phyloP scores from a whole-genome alignment of 495 filamentous ascomycete species.

The Filosporella fistucella region DNA sequence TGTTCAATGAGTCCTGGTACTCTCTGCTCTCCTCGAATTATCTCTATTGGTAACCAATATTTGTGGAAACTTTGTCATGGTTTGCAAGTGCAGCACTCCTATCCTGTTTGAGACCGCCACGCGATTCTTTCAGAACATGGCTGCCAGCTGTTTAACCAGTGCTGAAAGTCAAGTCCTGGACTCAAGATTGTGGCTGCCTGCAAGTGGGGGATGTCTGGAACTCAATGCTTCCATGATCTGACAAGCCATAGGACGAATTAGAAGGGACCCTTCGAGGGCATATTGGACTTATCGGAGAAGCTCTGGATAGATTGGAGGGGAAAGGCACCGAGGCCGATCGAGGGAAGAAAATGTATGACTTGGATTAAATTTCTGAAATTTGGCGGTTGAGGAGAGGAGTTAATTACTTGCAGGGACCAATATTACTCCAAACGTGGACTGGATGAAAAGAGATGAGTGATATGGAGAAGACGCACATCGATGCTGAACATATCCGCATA shows the following conservation, averaged over 20 bases:
- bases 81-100: no score
- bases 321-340: slow-evolving; percentile 11
- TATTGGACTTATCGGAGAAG: slow-evolving; percentile 41
- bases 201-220: no score
- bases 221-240: no score
- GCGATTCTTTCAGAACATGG: no score
- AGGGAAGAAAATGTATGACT: slow-evolving; percentile 12
- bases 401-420: slow-evolving; percentile 11
- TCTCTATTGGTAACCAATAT: background rate
- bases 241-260: slow-evolving; percentile 28
- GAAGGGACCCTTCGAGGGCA: slow-evolving; percentile 43
- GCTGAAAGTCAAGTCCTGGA: no score
- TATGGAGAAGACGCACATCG: background rate
- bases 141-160: no score
- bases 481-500: no score
- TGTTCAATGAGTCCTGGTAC: no score
- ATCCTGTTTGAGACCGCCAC: no score
- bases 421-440: slow-evolving; percentile 7
- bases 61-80: background rate
- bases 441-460: slow-evolving; percentile 9
- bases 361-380: background rate
- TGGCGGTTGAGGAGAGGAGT: background rate
- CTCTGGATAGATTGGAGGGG: slow-evolving; percentile 29
- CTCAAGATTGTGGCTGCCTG: no score
- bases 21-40: no score